These are phyloP conservation scores for Nitzschia sp. DNA, from an alignment of 108 stramenopile genomes.

Conservation along the genomic window DNA sequence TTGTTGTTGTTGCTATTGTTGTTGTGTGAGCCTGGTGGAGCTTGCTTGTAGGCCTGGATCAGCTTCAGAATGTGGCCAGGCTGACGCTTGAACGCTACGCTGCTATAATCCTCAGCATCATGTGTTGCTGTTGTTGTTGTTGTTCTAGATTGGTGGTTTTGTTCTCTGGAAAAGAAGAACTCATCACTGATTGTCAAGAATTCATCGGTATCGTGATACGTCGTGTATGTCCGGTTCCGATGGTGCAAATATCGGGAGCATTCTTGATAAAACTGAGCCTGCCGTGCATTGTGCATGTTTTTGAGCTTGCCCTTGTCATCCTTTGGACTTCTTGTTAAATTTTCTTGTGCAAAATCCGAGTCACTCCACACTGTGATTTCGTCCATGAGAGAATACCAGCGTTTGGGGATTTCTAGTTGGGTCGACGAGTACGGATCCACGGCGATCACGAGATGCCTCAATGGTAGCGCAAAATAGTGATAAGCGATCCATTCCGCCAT, in stretches of 20 bases:
- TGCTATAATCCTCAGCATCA: too few relatives aligned
- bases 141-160: background rate
- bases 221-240: background rate
- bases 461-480: slow-evolving; percentile 31
- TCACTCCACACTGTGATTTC: background rate
- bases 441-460: background rate
- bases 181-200: background rate
- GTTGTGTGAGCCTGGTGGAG: too few relatives aligned
- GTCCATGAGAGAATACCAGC: background rate
- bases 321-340: background rate
- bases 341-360: background rate
- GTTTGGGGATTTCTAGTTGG: background rate
- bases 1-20: too few relatives aligned
- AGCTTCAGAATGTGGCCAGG: too few relatives aligned
- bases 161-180: background rate
- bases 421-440: background rate
- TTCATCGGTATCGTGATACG: background rate
- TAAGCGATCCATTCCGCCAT: slow-evolving; percentile 55
- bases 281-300: background rate
- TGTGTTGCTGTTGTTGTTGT: too few relatives aligned
- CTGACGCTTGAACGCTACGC: too few relatives aligned
- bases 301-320: background rate
- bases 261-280: background rate
- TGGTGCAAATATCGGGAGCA: background rate
- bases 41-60: too few relatives aligned